These are phyloP conservation scores for Yamadazyma sp. DNA, from an alignment of 805 yeast species.

Conservation along the genomic window DNA sequence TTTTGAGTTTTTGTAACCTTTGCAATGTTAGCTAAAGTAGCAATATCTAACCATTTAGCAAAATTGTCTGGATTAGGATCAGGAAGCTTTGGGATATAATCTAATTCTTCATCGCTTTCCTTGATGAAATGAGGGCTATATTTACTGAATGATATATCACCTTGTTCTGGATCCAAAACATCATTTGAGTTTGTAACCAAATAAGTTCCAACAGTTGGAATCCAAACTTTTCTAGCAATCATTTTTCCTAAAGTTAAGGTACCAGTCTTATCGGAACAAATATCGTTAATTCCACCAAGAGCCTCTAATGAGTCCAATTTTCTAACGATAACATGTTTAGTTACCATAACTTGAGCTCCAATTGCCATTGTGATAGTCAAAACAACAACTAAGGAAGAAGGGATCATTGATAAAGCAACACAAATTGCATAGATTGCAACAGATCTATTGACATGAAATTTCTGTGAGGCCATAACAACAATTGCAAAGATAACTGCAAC, in stretches of 20 bases:
- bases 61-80: slow-evolving; percentile 24
- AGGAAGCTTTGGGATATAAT: slow-evolving; percentile 18
- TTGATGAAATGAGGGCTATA: slow-evolving; percentile 35
- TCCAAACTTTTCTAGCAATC: slow-evolving; percentile 69
- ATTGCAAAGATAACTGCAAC: slow-evolving; percentile 85
- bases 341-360: slow-evolving; percentile 72
- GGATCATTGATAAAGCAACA: slow-evolving; percentile 79
- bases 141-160: slow-evolving; percentile 38
- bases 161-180: slow-evolving; percentile 63
- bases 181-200: slow-evolving; percentile 53
- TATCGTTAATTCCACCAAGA: slow-evolving; percentile 73
- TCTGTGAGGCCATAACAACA: slow-evolving; percentile 82
- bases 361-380: slow-evolving; percentile 85
- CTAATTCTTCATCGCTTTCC: slow-evolving; percentile 36
- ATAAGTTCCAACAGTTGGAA: slow-evolving; percentile 60
- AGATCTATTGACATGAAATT: slow-evolving; percentile 67
- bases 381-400: slow-evolving; percentile 76
- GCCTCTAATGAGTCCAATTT: slow-evolving; percentile 77
- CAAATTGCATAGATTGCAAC: slow-evolving; percentile 89
- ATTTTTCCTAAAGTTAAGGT: slow-evolving; percentile 78
- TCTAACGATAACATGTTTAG: slow-evolving; percentile 67
- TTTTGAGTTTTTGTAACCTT: slow-evolving; percentile 48
- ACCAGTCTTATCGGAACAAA: slow-evolving; percentile 83
- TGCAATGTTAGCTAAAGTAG: slow-evolving; percentile 81
- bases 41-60: slow-evolving; percentile 55